phyloP scores from a whole-genome alignment of 2,329 filamentous ascomycete species.

The Catunica adiposa region DNA sequence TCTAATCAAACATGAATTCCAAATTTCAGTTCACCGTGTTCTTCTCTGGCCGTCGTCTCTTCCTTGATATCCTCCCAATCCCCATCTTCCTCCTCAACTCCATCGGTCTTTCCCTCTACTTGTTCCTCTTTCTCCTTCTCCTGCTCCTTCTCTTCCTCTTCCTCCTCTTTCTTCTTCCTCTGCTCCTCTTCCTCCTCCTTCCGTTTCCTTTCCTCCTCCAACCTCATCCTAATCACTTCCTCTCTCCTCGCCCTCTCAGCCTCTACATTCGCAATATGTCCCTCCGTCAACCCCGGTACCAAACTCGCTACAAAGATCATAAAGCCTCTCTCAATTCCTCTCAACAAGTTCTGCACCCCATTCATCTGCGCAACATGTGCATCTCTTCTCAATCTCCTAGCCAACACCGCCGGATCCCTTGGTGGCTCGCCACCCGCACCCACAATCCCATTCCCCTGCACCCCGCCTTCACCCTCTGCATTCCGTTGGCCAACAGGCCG shows the following conservation, averaged over 20 bases:
- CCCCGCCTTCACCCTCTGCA: no score
- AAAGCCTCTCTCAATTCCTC: conserved; percentile 27
- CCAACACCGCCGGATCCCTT: conserved; percentile 5
- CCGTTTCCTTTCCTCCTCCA: conserved; percentile 13
- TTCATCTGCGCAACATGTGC: conserved; percentile 29
- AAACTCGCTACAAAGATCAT: conserved; percentile 50
- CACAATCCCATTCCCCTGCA: conserved; percentile 1
- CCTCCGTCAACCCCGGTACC: conserved; percentile 47
- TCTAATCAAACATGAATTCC: background rate
- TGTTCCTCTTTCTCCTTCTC: background rate
- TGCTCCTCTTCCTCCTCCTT: conserved; percentile 6
- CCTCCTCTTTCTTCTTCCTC: background rate
- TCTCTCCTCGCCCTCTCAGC: conserved; percentile 28
- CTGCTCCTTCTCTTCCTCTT: background rate
- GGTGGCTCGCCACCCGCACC: conserved; percentile 19
- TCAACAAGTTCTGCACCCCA: conserved; percentile 24
- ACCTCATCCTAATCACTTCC: conserved; percentile 18
- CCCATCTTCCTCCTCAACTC: background rate
- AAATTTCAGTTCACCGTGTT: background rate
- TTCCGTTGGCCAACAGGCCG: conserved; percentile 15
- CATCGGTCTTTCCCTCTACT: background rate
- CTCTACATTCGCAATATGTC: conserved; percentile 44
- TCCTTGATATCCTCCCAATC: background rate
- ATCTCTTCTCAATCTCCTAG: conserved; percentile 32
- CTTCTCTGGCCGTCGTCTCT: background rate